phyloP scores from a whole-genome alignment of 768 basidiomycete species.

The Lactifluus rugatus region DNA sequence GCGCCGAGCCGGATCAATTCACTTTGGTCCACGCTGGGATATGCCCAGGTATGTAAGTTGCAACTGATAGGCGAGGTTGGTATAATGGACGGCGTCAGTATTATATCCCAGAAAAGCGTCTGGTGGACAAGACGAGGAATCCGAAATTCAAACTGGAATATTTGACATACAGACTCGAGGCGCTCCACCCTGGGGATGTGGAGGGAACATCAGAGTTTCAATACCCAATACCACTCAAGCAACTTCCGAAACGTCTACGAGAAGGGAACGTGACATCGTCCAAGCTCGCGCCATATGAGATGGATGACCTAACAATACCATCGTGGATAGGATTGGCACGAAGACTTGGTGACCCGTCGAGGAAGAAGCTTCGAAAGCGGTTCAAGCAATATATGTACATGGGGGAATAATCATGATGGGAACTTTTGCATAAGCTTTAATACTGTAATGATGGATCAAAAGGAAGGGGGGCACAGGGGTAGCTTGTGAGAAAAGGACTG shows the following conservation, averaged over 20 bases:
- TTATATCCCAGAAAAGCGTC: conserved; percentile 42
- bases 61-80: conserved; percentile 4
- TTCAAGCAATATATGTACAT: conserved; percentile 74
- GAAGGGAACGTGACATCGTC: conserved; percentile 34
- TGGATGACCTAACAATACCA: conserved; percentile 70
- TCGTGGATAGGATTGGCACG: conserved; percentile 64
- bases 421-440: background rate
- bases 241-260: conserved; percentile 43
- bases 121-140: conserved; percentile 38
- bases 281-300: conserved; percentile 56
- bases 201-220: conserved; percentile 24
- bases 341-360: conserved; percentile 43
- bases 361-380: conserved; percentile 45
- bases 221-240: conserved; percentile 47
- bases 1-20: conserved; percentile 66
- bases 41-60: conserved; percentile 60
- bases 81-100: conserved; percentile 35
- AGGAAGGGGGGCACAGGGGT: background rate
- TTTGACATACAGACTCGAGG: conserved; percentile 45
- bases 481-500: conserved; percentile 12
- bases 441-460: conserved; percentile 5
- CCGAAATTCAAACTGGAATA: conserved; percentile 75
- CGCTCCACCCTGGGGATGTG: conserved; percentile 32
- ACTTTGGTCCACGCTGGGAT: conserved; percentile 69
- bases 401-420: conserved; percentile 23